Base-by-base conservation (phyloP, 2,329 filamentous ascomycete genomes). In the Trichoderma simmonsii region DNA sequence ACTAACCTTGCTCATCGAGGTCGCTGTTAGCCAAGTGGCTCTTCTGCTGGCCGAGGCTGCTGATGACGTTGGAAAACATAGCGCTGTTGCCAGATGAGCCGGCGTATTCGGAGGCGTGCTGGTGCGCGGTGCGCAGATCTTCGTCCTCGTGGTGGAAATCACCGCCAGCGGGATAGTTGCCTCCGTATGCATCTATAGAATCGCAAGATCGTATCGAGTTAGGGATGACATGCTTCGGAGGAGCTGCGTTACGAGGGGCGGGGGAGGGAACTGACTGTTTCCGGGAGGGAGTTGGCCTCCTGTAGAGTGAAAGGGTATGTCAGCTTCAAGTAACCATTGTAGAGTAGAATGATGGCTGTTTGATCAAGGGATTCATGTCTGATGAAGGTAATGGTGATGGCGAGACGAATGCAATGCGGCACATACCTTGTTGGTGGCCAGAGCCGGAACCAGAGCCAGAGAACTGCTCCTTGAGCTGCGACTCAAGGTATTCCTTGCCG, bases 41-140 rank as follows among this genome's bases (percentile, higher is more conserved):
- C 82, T 87, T 86, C 78, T 86, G 86, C 80, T 86, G 81, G 21
- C 81, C 80, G 61, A 89, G 80, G 56, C 82, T 77, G 68, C 83
- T 81, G 36, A 88, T 79, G 71, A 89, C 80, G 76, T 73, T 80
- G 71, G 83, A 83, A 77, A 89, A 89, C 71, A 89, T 78, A 76
- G 83, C 82, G 76, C 78, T 78, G 76, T 83, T 82, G 63, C 85
- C 86, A 28, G 83, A 85, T 39, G 78, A 79, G 70, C 86, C 85
- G 26, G 86, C 83, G 70, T 83, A 81, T 36, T 82, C 80, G 74
- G 81, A 81, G 21, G 87, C 87, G 63, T 85, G 82, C 70, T 86
- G 80, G 70, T 85, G 84, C 6, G 86, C 85, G 24, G 82, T 81
- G 43, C 80, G 79, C 73, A 87, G 80, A 76, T 88, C 85, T 71